Base-by-base conservation (phyloP, 208 protist genomes). In the Tritrichomonas foetus region DNA sequence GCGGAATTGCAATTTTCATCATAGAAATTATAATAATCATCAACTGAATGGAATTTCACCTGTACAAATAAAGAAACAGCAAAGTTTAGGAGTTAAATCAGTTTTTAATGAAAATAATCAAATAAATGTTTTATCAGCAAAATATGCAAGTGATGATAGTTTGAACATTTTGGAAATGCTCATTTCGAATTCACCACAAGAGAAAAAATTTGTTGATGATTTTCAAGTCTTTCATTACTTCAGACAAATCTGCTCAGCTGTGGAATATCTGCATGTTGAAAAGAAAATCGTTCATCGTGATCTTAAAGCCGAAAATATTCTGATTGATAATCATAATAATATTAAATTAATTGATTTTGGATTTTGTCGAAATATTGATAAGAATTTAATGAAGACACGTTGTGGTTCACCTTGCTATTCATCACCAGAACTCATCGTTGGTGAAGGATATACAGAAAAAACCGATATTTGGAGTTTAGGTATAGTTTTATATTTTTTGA, bases 391-490 rank as follows among this genome's bases (percentile, higher is more conserved):
- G 0, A 33, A 82, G 22, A 82, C 74, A 49, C 20, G 20, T 11
- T 82, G 74, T 53, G 74, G 74, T 30, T 50, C 74, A 49, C 74
- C 74, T 47, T 27, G 69, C n/a, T 75, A 75, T 75, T 16, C 44
- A 75, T 36, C 69, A 44, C 69, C 69, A 3, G 69, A 75, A 75
- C 36, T 75, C 33, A 75, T 75, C 20, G 41, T 47, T 47, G 69
- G 69, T 47, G 33, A 75, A 44, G 41, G 33, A 13, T 36, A 75
- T 75, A 75, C 69, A 44, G 41, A 27, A 44, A 36, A 33, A 49
- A 41, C 41, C 30, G 74, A 82, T 20, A 82, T 82, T n/a, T 82
- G 74, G 74, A 82, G 74, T 82, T 36, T 82, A 47, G 74, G 74
- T n/a, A 41, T 82, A 14, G 20, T 47, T 53, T 36, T 82, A 47